Conservation (phyloP, 2,329 filamentous ascomycete genomes). For the Talaromyces sp. region DNA sequence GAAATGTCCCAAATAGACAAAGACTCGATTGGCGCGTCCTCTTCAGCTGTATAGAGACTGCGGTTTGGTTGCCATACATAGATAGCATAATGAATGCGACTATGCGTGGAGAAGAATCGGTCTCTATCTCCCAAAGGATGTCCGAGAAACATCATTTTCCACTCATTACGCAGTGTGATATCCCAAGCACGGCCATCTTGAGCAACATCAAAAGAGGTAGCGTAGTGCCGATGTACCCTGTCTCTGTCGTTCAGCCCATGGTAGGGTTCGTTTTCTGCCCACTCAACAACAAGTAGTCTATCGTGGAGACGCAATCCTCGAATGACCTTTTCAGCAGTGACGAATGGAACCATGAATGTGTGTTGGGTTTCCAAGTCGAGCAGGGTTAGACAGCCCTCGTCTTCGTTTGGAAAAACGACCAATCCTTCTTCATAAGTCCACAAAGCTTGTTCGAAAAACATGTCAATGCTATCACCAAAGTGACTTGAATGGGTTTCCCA, state of each 20-base stretch:
- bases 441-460: slow-evolving; percentile 31
- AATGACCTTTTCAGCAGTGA: slow-evolving; percentile 44
- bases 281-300: slow-evolving; percentile 57
- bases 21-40: slow-evolving; percentile 53
- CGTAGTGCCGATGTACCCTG: slow-evolving; percentile 53
- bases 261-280: slow-evolving; percentile 50
- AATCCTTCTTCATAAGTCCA: slow-evolving; percentile 57
- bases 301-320: slow-evolving; percentile 50
- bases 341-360: slow-evolving; percentile 47
- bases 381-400: slow-evolving; percentile 34
- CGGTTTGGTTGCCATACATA: slow-evolving; percentile 58
- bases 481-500: slow-evolving; percentile 38
- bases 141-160: slow-evolving; percentile 55
- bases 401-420: slow-evolving; percentile 46
- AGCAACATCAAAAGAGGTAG: slow-evolving; percentile 51
- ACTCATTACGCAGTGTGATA: slow-evolving; percentile 51
- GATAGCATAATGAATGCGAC: slow-evolving; percentile 53
- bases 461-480: slow-evolving; percentile 23
- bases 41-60: slow-evolving; percentile 47
- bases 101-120: slow-evolving; percentile 60
- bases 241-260: slow-evolving; percentile 49
- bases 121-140: slow-evolving; percentile 50
- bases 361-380: slow-evolving; percentile 46
- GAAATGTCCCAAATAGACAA: slow-evolving; percentile 57
- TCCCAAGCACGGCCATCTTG: slow-evolving; percentile 29